These are phyloP conservation scores for Torrubiellomyces zombiae DNA, from an alignment of 2,329 filamentous ascomycete genomes.

Conservation along the genomic window DNA sequence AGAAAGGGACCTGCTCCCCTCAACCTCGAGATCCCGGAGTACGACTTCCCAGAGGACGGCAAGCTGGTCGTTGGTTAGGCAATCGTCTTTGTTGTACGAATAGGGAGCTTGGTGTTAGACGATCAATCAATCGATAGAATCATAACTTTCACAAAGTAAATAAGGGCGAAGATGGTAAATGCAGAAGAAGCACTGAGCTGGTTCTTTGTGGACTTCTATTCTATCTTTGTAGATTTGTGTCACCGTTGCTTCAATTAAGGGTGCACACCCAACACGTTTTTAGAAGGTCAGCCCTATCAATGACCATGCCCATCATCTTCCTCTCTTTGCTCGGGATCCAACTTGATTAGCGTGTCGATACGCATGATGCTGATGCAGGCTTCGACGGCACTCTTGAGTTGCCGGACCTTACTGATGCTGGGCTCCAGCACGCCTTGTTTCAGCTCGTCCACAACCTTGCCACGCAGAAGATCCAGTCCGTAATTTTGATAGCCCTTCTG, in stretches of 20 bases:
- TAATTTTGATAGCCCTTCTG: conserved; percentile 99
- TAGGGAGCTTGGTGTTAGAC: conserved; percentile 4
- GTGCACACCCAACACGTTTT: too few species aligned
- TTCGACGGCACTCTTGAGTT: conserved; percentile 96
- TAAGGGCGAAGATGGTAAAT: conserved; percentile 5
- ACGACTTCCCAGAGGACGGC: conserved; percentile 84
- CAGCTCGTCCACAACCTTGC: conserved; percentile 81
- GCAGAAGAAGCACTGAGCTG: conserved; percentile 4
- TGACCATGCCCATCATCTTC: conserved; percentile 74
- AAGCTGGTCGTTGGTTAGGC: conserved; percentile 83
- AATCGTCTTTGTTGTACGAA: conserved; percentile 6
- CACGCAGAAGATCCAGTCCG: conserved; percentile 75
- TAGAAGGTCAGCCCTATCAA: too few species aligned
- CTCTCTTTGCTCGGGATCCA: conserved; percentile 69
- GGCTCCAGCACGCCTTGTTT: conserved; percentile 94
- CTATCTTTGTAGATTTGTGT: conserved; percentile 19
- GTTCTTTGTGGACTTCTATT: conserved; percentile 10
- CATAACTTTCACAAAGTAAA: too few species aligned
- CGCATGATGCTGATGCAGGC: conserved; percentile 98
- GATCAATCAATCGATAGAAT: conserved; percentile 9
- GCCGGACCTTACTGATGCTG: conserved; percentile 94
- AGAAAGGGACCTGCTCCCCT: conserved; percentile 93
- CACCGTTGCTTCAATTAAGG: too few species aligned
- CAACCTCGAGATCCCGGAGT: conserved; percentile 87
- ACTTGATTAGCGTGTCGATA: conserved; percentile 95